Evolutionary conservation across 306 rosid species (phyloP), one percentile per base, ranked within the genome.

Genomic region (Lathyrus sativus): DNA sequence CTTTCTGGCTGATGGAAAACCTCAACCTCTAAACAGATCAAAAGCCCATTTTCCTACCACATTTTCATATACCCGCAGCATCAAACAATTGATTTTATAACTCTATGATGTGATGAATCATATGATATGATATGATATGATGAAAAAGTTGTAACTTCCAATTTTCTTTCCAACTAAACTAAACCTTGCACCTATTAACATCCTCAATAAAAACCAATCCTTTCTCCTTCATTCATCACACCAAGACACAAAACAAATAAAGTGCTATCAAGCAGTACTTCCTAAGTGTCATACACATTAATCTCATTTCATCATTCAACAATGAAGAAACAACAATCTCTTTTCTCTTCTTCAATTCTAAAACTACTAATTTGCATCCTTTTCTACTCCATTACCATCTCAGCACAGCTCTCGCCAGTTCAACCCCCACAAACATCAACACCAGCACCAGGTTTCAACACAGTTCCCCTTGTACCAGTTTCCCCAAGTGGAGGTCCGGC

Each of bases 361-460:
- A 55, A 76, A 19, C 37, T 81, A 44, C 13, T 75, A 33, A 3
- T 73, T 11, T 42, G 45, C 26, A 46, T 57, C 59, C 42, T 61
- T 35, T 79, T 42, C 71, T 65, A 65, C 38, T 48, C 51, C 76
- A 51, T 26, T 56, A 31, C 68, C 51, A 48, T 49, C 12, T 50
- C 60, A 57, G 82, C 81, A 22, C 89, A 74, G 45, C 62, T 78
- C 65, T 48, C 81, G 18, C 81, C 81, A 1, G 57, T 65, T 28
- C 83, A 80, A 58, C 62, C 85, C 19, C 83, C 83, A 5, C 71
- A 68, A 2, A 19, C 76, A 19, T 48, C 78, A 0, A 35, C 79
- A 45, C 76, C 72, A 29, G 41, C 78, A 6, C 81, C 78, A 31
- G 81, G 81, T 28, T 41, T 78, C 45, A 72, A 59, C 59, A 57